Percentiles rank a stretch among this genome's conserved stretches.
Evolutionary conservation across 495 filamentous ascomycete species (phyloP).

Genomic region (Aspergillus conjunctus): DNA sequence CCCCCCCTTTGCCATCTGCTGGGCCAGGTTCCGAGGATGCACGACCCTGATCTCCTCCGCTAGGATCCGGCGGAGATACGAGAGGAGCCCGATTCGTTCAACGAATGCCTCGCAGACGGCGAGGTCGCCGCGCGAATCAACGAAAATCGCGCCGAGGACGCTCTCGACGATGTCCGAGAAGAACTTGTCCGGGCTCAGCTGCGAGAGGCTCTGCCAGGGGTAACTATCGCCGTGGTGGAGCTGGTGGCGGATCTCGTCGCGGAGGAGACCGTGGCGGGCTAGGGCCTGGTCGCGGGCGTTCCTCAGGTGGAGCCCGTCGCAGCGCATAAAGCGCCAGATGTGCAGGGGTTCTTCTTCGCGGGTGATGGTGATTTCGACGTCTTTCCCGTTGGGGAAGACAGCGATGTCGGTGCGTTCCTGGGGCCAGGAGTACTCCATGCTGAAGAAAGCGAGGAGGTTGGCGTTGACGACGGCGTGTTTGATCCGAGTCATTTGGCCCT

Average conservation of each 20-base stretch:
- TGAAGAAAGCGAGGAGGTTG: conserved; percentile 84
- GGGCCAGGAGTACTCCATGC: conserved; percentile 50
- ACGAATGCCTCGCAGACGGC: conserved; percentile 57
- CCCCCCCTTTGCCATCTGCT: conserved; percentile 49
- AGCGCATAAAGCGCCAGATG: conserved; percentile 73
- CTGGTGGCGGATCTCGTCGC: conserved; percentile 50
- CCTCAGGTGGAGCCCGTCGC: conserved; percentile 49
- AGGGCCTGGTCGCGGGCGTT: conserved; percentile 47
- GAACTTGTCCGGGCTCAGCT: conserved; percentile 73
- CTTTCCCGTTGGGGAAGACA: conserved; percentile 5
- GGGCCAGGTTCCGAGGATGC: conserved; percentile 76
- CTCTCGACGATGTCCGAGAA: conserved; percentile 86
- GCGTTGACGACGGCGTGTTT: conserved; percentile 80
- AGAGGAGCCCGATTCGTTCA: conserved; percentile 64
- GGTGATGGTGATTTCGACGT: neutral
- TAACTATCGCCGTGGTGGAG: conserved; percentile 55
- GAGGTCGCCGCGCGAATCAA: conserved; percentile 70
- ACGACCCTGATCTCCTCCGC: conserved; percentile 58
- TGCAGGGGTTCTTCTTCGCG: conserved; percentile 30
- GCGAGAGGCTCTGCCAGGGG: conserved; percentile 73
- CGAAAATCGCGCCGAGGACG: conserved; percentile 79
- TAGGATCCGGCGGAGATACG: conserved; percentile 63
- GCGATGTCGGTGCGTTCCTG: conserved; percentile 22
- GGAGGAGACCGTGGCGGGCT: conserved; percentile 50
- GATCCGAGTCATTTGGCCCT: conserved; percentile 71